These are phyloP conservation scores for Chytriomyces sp. DNA, from an alignment of 192 early-diverging fungal species.

Conservation along the genomic window DNA sequence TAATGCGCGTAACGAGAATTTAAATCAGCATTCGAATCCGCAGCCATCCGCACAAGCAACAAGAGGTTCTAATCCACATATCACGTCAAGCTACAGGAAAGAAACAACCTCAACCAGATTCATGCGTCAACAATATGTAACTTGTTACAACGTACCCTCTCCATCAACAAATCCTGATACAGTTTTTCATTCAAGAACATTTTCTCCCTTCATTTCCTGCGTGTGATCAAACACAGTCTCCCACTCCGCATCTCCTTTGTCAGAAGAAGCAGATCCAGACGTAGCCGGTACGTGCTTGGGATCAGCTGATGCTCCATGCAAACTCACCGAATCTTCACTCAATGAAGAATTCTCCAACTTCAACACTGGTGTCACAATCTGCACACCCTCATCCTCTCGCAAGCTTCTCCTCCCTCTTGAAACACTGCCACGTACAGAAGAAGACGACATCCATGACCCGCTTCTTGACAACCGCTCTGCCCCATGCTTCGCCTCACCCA, in stretches of 20 bases:
- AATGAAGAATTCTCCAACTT: slow-evolving; percentile 2
- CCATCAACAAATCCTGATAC: too few species aligned
- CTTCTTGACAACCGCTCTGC: not conserved
- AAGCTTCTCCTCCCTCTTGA: not conserved
- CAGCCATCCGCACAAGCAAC: too few species aligned
- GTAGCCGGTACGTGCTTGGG: not conserved
- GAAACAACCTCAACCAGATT: too few species aligned
- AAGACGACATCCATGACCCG: not conserved
- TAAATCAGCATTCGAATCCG: too few species aligned
- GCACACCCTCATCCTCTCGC: not conserved
- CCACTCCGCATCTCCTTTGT: not conserved
- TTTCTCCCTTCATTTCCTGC: not conserved
- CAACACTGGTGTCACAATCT: not conserved
- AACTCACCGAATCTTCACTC: not conserved
- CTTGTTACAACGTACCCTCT: too few species aligned
- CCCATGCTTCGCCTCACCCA: not conserved
- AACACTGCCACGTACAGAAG: not conserved
- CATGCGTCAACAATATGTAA: too few species aligned
- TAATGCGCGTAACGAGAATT: too few species aligned
- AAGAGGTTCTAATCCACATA: too few species aligned
- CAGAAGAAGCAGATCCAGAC: not conserved
- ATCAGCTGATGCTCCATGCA: not conserved
- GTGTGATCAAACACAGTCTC: not conserved
- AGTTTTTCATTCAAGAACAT: not conserved
- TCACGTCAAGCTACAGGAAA: too few species aligned